A percentile compares a stretch with the other conserved stretches of the same genome.
Evolutionary conservation across 768 basidiomycete species (phyloP).

Genomic region (Lactarius pseudohatsudake): DNA sequence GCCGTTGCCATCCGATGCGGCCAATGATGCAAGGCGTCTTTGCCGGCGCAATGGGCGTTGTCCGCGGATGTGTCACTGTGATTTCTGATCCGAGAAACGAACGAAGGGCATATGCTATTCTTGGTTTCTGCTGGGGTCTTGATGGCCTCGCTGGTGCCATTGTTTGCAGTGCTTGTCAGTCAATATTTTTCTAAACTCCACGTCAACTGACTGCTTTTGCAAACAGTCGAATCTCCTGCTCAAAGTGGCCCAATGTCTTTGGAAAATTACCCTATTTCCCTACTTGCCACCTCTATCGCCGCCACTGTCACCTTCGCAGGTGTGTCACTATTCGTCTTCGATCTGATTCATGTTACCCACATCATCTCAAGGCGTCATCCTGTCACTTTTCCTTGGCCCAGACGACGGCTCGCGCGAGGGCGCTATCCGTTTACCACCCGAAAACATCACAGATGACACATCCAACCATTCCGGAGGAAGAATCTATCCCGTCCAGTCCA

Average conservation of each 20-base stretch:
- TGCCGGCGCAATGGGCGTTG: constrained; percentile 92
- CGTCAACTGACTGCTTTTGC: constrained; percentile 27
- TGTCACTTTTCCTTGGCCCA: constrained; percentile 86
- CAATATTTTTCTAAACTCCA: background rate
- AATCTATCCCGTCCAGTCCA: constrained; percentile 46
- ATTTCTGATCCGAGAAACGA: constrained; percentile 93
- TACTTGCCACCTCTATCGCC: constrained; percentile 82
- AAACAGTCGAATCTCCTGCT: constrained; percentile 75
- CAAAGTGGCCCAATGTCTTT: constrained; percentile 79
- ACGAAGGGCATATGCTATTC: constrained; percentile 89
- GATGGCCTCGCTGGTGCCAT: constrained; percentile 92
- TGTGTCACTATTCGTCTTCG: constrained; percentile 34
- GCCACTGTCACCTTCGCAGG: constrained; percentile 72
- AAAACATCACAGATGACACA: constrained; percentile 53
- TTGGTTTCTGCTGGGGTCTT: constrained; percentile 95
- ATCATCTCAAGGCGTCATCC: constrained; percentile 61
- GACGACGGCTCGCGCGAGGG: constrained; percentile 67
- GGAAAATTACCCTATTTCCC: constrained; percentile 62
- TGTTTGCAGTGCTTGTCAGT: constrained; percentile 79
- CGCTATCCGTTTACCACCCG: constrained; percentile 76
- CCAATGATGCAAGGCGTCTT: constrained; percentile 91
- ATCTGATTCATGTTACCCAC: background rate
- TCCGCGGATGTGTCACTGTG: constrained; percentile 80
- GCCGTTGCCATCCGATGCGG: constrained; percentile 84
- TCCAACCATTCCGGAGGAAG: constrained; percentile 68